Conservation (phyloP, 2,329 filamentous ascomycete genomes). For the Metarhizium brunneum region DNA sequence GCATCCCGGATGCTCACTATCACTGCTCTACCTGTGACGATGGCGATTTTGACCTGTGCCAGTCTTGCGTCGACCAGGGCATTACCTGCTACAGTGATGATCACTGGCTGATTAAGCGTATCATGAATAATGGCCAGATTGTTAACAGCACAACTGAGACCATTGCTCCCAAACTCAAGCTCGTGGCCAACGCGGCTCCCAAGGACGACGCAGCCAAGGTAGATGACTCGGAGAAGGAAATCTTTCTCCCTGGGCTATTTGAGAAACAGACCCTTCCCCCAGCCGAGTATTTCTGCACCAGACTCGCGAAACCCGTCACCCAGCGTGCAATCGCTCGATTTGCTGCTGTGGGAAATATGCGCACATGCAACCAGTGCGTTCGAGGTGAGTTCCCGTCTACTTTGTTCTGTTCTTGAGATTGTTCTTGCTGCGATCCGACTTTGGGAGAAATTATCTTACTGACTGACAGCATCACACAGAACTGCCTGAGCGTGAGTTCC, state of each 20-base stretch:
- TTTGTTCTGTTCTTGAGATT: not conserved
- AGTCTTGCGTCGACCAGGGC: slow-evolving; percentile 65
- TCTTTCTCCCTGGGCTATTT: not conserved
- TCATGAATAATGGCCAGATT: slow-evolving; percentile 67
- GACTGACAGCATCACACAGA: slow-evolving; percentile 31
- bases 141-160: slow-evolving; percentile 80
- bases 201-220: slow-evolving; percentile 10
- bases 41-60: slow-evolving; percentile 91
- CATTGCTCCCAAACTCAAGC: slow-evolving; percentile 54
- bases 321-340: not conserved
- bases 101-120: slow-evolving; percentile 94
- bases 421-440: not conserved
- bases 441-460: not conserved
- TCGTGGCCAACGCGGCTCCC: slow-evolving; percentile 9
- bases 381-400: slow-evolving; percentile 20
- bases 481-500: slow-evolving; percentile 67
- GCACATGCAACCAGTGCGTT: slow-evolving; percentile 62
- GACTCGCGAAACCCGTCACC: not conserved
- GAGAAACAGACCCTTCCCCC: not conserved
- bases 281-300: not conserved
- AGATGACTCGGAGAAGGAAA: not conserved
- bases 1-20: slow-evolving; percentile 76
- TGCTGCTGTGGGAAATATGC: slow-evolving; percentile 29
- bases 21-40: slow-evolving; percentile 91
- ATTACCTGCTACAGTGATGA: slow-evolving; percentile 66